A percentile compares a stretch with the other conserved stretches of the same genome.
Evolutionary conservation across 495 filamentous ascomycete genomes (phyloP).

Genomic region (Copromyces sp.): DNA sequence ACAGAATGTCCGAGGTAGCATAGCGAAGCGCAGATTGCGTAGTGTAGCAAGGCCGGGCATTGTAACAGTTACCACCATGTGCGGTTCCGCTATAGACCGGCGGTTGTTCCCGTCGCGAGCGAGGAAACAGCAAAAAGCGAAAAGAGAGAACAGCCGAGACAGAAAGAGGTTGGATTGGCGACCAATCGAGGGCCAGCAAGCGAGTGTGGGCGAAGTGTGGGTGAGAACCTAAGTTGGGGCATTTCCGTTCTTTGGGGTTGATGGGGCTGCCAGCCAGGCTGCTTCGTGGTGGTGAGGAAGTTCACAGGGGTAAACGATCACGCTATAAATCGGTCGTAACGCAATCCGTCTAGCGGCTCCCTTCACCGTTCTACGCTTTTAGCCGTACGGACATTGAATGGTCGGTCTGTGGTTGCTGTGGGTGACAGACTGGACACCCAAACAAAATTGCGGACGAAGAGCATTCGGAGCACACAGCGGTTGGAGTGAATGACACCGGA

Average conservation of each 20-base stretch:
- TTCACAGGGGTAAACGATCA: background rate
- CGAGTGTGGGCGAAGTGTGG: background rate
- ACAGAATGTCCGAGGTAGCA: background rate
- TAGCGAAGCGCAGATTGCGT: background rate
- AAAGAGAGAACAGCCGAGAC: background rate
- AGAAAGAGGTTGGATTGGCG: background rate
- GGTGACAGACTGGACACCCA: background rate
- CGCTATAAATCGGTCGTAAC: background rate
- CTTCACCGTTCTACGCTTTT: background rate
- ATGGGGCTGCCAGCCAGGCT: background rate
- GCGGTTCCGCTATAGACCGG: background rate
- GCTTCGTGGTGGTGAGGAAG: background rate
- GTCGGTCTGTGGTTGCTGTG: background rate
- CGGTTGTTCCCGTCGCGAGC: background rate
- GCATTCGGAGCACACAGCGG: background rate
- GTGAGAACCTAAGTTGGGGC: background rate
- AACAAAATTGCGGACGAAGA: background rate
- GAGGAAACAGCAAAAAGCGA: background rate
- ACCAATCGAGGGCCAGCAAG: background rate
- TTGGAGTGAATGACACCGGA: background rate
- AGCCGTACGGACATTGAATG: background rate
- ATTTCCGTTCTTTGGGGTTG: background rate
- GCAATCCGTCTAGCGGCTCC: background rate
- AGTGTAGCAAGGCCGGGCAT: background rate
- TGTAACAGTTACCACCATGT: background rate